Evolutionary conservation across 345 rosid species (phyloP).

Genomic region (Citrus hindsii): DNA sequence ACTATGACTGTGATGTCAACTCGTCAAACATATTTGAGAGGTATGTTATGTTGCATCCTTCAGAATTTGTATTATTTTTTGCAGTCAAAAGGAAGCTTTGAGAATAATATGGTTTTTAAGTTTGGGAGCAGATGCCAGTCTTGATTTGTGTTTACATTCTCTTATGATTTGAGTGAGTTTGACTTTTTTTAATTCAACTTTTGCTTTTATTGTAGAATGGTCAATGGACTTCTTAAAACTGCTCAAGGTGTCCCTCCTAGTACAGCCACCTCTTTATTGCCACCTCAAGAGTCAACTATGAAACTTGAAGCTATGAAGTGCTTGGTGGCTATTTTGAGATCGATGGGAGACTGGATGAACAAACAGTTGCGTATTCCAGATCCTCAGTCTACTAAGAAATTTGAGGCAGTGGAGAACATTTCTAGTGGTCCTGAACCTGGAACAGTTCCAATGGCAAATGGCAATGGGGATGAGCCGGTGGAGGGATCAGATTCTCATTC

Average conservation of each 20-base stretch:
- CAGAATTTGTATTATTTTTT: background rate
- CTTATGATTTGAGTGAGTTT: background rate
- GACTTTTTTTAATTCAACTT: background rate
- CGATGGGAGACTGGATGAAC: constrained; percentile 99
- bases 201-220: constrained; percentile 59
- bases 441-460: constrained; percentile 64
- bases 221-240: constrained; percentile 99
- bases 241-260: constrained; percentile 98
- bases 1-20: constrained; percentile 99
- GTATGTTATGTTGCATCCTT: constrained; percentile 33
- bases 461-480: constrained; percentile 70
- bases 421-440: constrained; percentile 58
- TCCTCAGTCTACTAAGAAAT: constrained; percentile 57
- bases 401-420: constrained; percentile 63
- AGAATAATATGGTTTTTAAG: background rate
- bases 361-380: constrained; percentile 93
- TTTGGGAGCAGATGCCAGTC: background rate
- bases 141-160: background rate
- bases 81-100: background rate
- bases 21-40: constrained; percentile 98
- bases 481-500: constrained; percentile 93
- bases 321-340: constrained; percentile 86
- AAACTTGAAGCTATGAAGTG: constrained; percentile 98
- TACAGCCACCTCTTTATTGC: constrained; percentile 70
- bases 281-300: constrained; percentile 90